Percentiles rank a stretch among this genome's conserved stretches.
phyloP scores from a whole-genome alignment of 2,329 filamentous ascomycete genomes.

The Hymenoscyphus infarciens region DNA sequence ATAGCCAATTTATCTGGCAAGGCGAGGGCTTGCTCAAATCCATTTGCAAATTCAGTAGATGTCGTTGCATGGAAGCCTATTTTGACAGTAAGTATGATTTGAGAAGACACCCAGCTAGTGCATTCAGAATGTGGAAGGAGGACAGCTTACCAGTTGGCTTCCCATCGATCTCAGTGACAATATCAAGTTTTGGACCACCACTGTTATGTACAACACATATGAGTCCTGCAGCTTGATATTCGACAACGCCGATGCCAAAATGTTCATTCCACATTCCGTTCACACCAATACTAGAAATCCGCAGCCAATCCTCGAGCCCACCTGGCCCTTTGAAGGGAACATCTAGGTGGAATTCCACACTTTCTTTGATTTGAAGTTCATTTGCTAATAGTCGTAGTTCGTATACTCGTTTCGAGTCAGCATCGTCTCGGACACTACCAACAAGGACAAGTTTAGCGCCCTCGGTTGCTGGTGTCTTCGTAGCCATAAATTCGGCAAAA shows the following conservation, averaged over 20 bases:
- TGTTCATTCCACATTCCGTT: constrained; percentile 99
- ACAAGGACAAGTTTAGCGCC: constrained; percentile 74
- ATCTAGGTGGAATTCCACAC: constrained; percentile 84
- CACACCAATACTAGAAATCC: constrained; percentile 75
- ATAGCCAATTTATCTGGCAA: constrained; percentile 71
- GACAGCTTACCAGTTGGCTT: constrained; percentile 64
- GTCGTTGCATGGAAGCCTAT: constrained; percentile 84
- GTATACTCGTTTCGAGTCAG: constrained; percentile 80
- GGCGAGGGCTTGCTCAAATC: constrained; percentile 72
- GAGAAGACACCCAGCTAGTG: neutral
- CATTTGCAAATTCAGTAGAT: constrained; percentile 72
- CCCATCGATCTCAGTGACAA: constrained; percentile 78
- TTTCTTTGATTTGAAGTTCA: constrained; percentile 78
- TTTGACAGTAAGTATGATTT: too few species aligned
- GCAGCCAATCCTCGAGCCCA: constrained; percentile 70
- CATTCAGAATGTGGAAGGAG: too few species aligned
- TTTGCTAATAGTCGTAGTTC: constrained; percentile 81
- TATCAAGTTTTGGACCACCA: constrained; percentile 89
- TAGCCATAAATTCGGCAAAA: constrained; percentile 72
- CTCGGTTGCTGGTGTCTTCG: constrained; percentile 47
- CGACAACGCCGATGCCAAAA: constrained; percentile 96
- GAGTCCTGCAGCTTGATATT: constrained; percentile 93
- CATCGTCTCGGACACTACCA: constrained; percentile 84
- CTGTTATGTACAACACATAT: constrained; percentile 92
- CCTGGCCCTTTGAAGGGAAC: constrained; percentile 71